Percentiles rank a stretch among this genome's conserved stretches.
Evolutionary conservation across 2,329 filamentous ascomycete species (phyloP).

Genomic region (Penicillium sp.): DNA sequence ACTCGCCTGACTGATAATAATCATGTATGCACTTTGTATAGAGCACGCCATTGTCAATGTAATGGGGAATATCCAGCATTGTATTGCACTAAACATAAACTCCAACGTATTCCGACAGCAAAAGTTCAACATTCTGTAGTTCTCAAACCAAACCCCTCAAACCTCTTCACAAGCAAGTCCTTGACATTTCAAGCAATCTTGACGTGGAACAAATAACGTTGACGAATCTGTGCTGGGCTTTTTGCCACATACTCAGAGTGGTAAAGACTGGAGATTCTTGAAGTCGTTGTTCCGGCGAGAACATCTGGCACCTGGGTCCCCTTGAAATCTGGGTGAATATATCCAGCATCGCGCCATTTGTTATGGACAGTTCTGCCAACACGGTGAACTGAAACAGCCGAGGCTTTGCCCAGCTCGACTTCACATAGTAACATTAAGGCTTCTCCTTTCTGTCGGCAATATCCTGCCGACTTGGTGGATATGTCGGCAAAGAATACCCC

Average conservation of each 20-base stretch:
- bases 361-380: neutral
- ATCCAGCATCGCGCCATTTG: conserved; percentile 10
- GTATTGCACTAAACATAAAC: neutral
- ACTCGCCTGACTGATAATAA: no score
- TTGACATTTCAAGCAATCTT: conserved; percentile 18
- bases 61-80: neutral
- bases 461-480: conserved; percentile 11
- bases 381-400: neutral
- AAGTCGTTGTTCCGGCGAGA: neutral
- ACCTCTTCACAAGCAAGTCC: neutral
- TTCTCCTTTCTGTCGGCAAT: neutral
- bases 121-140: neutral
- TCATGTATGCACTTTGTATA: no score
- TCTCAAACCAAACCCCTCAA: neutral
- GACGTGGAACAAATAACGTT: conserved; percentile 39
- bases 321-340: conserved; percentile 9
- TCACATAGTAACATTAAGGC: conserved; percentile 18
- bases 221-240: conserved; percentile 40
- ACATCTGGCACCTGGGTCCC: conserved; percentile 11
- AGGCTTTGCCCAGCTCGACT: conserved; percentile 10
- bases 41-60: no score
- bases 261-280: fast-evolving
- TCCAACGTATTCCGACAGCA: neutral
- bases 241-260: conserved; percentile 44
- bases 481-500: conserved; percentile 18